Percentiles rank a stretch among this genome's conserved stretches.
These are phyloP conservation scores for Cyclocybe aegerita DNA, from an alignment of 768 basidiomycete genomes.

Conservation along the genomic window DNA sequence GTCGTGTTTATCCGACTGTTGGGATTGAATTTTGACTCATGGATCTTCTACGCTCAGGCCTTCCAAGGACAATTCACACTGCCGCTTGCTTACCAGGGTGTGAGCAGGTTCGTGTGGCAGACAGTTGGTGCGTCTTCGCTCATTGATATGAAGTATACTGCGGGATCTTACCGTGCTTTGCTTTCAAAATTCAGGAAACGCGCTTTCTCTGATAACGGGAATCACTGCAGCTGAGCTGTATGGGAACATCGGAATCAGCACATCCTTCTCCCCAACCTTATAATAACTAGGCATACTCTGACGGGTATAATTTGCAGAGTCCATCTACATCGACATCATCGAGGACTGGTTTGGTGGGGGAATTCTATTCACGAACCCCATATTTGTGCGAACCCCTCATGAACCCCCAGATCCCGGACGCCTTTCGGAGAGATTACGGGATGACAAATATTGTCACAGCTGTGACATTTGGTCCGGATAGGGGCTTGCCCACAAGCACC, in stretches of 20 bases:
- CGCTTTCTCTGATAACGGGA: conserved; percentile 46
- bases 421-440: too few relatives aligned
- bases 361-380: too few relatives aligned
- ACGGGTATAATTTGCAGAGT: conserved; percentile 31
- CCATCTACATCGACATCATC: conserved; percentile 52
- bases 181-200: conserved; percentile 32
- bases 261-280: conserved; percentile 1
- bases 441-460: too few relatives aligned
- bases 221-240: conserved; percentile 65
- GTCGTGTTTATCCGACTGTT: too few relatives aligned
- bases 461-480: too few relatives aligned
- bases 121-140: conserved; percentile 34
- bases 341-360: conserved; percentile 50
- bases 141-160: not conserved
- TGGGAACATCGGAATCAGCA: conserved; percentile 61
- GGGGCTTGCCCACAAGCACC: too few relatives aligned
- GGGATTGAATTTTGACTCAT: not conserved
- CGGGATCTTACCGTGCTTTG: not conserved
- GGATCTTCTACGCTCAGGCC: conserved; percentile 24
- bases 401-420: too few relatives aligned
- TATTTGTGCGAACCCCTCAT: too few relatives aligned
- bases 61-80: conserved; percentile 65
- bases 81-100: conserved; percentile 45
- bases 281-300: not conserved
- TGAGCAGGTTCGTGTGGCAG: conserved; percentile 46